Conservation (phyloP, 192 early-diverging fungal genomes). For the Linnemannia schmuckeri region DNA sequence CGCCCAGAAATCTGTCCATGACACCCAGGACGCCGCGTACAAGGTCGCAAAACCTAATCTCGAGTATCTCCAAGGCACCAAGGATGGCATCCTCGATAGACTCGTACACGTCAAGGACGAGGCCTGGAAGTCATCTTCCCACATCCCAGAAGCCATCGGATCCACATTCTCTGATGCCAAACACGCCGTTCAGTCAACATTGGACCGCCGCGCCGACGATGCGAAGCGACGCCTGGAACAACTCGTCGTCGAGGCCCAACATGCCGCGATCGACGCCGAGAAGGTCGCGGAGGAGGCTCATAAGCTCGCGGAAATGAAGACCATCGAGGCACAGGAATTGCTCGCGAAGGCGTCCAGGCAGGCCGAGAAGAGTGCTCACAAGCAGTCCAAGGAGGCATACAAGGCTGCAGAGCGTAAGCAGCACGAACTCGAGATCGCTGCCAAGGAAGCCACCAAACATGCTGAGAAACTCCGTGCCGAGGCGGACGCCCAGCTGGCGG, state of each 20-base stretch:
- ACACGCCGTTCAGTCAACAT: background rate
- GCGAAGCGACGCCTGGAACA: background rate
- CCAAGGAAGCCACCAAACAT: background rate
- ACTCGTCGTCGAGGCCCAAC: background rate
- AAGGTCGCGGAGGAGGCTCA: background rate
- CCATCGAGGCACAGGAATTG: background rate
- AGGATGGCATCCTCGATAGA: background rate
- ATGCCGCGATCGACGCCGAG: background rate
- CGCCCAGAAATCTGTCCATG: background rate
- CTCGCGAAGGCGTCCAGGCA: background rate
- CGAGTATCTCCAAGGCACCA: background rate
- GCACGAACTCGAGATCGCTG: slow-evolving; percentile 4
- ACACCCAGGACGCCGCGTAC: background rate
- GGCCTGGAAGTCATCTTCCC: background rate
- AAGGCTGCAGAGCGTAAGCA: slow-evolving; percentile 2
- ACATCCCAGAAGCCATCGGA: background rate
- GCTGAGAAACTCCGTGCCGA: slow-evolving; percentile 6
- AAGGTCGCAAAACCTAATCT: background rate
- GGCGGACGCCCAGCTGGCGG: background rate
- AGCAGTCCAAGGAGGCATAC: background rate
- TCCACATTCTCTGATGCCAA: background rate
- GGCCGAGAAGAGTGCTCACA: background rate
- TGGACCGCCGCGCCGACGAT: background rate
- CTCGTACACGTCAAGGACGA: background rate
- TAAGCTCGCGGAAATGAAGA: slow-evolving; percentile 5